These are phyloP conservation scores for Blastobotrys arbuscula DNA, from an alignment of 1,139 yeast species.

Conservation along the genomic window DNA sequence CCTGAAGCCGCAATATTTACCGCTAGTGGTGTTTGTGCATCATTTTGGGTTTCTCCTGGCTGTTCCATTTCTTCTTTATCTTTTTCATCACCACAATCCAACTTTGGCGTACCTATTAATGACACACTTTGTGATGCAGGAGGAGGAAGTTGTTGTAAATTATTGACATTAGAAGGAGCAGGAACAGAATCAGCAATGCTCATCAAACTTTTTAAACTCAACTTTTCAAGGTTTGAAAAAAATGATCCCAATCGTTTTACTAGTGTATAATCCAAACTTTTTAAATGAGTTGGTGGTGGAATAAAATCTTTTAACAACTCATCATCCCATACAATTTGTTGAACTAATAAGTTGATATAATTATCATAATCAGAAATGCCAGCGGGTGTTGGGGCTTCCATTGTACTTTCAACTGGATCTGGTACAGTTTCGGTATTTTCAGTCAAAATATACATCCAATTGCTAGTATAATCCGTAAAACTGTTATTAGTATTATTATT, in stretches of 20 bases:
- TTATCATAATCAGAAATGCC: constrained; percentile 8
- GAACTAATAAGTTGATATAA: constrained; percentile 26
- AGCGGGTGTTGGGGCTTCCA: constrained; percentile 12
- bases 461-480: constrained; percentile 12
- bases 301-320: constrained; percentile 19
- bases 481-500: neutral
- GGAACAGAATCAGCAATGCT: constrained; percentile 11
- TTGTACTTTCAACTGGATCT: constrained; percentile 9
- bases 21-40: neutral
- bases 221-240: constrained; percentile 19
- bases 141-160: neutral
- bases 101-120: constrained; percentile 5
- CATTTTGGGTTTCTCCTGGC: neutral
- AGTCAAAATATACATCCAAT: constrained; percentile 19
- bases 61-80: neutral
- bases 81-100: neutral
- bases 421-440: constrained; percentile 6
- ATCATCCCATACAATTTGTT: constrained; percentile 44
- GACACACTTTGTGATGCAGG: neutral
- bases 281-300: constrained; percentile 9
- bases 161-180: neutral
- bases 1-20: too few species aligned
- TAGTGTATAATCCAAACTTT: constrained; percentile 18
- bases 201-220: constrained; percentile 21
- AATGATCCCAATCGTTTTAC: constrained; percentile 15